Base-by-base conservation (phyloP, 768 basidiomycete species). In the Butyriboletus loyo region DNA sequence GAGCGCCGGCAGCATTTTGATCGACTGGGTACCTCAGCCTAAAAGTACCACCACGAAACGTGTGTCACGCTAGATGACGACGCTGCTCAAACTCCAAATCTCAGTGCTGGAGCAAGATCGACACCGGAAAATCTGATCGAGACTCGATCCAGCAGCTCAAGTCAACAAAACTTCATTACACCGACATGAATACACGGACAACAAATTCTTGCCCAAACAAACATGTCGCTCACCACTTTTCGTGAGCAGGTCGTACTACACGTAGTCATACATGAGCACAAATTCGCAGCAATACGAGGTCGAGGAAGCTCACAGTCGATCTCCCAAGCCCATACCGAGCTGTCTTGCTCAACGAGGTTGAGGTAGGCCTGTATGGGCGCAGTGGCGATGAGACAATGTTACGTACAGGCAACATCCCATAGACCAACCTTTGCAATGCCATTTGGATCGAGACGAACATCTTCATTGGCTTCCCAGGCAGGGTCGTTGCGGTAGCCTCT, bases 311-410 rank as follows among this genome's bases (percentile, higher is more conserved):
- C 62, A 89, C 87, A 72, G 56, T 90, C 88, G 27, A 91, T 74
- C 63, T 90, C 88, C 86, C 87, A 91, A 9, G 86, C 84, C 85
- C 80, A 87, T 7, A 85, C 79, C 36, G 85, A 85, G 27, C 80
- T 76, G 47, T 87, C 85, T 69, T 89, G 89, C 46, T 82, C 78
- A 7, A 73, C 78, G 19, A 91, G 80, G 62, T 79, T 80, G 31
- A 86, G 69, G 60, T 89, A 88, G 1, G 83, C 70, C 87, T 89
- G 55, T 10, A 45, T 19, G 25, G 15, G n/a, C 31, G 5, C 32
- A 28, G 19, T 21, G 30, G 39, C 3, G 22, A 46, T 59, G 21
- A 58, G 50, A 38, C 19, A 14, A 40, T 24, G 4, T 7, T 13
- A 11, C 13, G 11, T 0, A 32, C 14, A 52, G 25, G 22, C 38